These are phyloP conservation scores for Gastrodia elata DNA, from an alignment of 106 monocot species.

Conservation along the genomic window DNA sequence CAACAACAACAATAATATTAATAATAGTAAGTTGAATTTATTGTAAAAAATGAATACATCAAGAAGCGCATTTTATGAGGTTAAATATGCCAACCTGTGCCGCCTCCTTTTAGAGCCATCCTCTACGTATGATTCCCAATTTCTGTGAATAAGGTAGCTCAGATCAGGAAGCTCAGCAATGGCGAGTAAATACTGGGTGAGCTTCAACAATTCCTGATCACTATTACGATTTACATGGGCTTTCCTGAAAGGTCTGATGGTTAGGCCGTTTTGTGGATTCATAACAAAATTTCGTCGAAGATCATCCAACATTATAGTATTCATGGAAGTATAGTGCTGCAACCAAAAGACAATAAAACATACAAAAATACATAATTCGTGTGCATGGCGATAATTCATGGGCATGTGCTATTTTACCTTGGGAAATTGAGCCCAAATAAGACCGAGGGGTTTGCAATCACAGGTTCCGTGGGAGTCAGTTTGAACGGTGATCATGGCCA, in stretches of 20 bases:
- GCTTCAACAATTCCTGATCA: conserved; percentile 75
- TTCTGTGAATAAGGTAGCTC: conserved; percentile 60
- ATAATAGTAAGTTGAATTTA: background rate
- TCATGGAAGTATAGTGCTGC: conserved; percentile 75
- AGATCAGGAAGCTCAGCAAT: conserved; percentile 81
- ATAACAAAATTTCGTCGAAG: conserved; percentile 95
- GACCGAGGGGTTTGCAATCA: conserved; percentile 93
- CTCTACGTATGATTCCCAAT: conserved; percentile 72
- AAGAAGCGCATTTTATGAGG: background rate
- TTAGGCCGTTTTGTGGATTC: conserved; percentile 98
- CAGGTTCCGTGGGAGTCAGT: conserved; percentile 72
- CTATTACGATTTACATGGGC: conserved; percentile 69
- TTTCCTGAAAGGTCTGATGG: conserved; percentile 76
- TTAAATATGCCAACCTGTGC: conserved; percentile 29
- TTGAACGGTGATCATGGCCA: conserved; percentile 96
- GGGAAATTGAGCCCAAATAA: conserved; percentile 88
- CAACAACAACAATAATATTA: no score
- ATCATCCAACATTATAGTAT: conserved; percentile 97
- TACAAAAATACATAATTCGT: background rate
- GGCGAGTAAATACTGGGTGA: conserved; percentile 79
- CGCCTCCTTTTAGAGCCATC: conserved; percentile 58
- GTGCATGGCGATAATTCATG: background rate
- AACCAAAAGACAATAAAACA: conserved; percentile 15
- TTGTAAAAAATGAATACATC: background rate
- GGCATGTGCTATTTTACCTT: conserved; percentile 35